Percentiles rank a stretch among this genome's conserved stretches.
These are phyloP conservation scores for Eutrema salsugineum DNA, from an alignment of 441 rosid species.

Conservation along the genomic window DNA sequence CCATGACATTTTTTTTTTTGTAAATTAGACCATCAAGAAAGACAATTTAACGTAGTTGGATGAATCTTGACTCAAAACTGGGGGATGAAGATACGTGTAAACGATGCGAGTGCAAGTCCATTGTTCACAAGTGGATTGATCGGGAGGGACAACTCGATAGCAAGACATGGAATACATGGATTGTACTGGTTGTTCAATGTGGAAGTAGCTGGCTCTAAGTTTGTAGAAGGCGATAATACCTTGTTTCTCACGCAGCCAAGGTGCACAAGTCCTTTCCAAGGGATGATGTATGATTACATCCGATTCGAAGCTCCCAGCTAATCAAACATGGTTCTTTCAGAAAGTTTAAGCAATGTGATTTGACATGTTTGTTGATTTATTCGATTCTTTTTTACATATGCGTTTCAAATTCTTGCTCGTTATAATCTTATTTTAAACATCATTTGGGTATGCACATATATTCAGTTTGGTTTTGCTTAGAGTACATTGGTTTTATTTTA, in stretches of 20 bases:
- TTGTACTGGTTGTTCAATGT: slow-evolving; percentile 48
- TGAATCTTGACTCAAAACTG: slow-evolving; percentile 7
- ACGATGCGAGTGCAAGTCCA: slow-evolving; percentile 34
- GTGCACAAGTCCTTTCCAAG: slow-evolving; percentile 47
- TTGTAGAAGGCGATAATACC: slow-evolving; percentile 43
- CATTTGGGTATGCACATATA: neutral
- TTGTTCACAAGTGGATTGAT: slow-evolving; percentile 47
- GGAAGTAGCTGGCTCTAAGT: slow-evolving; percentile 37
- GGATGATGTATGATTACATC: slow-evolving; percentile 56
- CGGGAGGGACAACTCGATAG: slow-evolving; percentile 58
- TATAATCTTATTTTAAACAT: neutral
- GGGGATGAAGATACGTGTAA: slow-evolving; percentile 41
- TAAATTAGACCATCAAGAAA: neutral
- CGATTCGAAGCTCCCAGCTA: slow-evolving; percentile 49
- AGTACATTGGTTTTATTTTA: no score
- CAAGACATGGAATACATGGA: slow-evolving; percentile 61
- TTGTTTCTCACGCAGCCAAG: slow-evolving; percentile 46
- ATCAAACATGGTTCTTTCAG: neutral
- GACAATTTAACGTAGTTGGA: neutral
- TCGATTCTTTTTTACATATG: neutral
- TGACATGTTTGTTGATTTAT: neutral
- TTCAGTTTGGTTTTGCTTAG: no score
- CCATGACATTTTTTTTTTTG: neutral
- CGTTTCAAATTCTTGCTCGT: neutral
- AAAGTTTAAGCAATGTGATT: neutral